Base-by-base conservation (phyloP, 495 filamentous ascomycete genomes). In the Hypoxylon lienhwacheense region DNA sequence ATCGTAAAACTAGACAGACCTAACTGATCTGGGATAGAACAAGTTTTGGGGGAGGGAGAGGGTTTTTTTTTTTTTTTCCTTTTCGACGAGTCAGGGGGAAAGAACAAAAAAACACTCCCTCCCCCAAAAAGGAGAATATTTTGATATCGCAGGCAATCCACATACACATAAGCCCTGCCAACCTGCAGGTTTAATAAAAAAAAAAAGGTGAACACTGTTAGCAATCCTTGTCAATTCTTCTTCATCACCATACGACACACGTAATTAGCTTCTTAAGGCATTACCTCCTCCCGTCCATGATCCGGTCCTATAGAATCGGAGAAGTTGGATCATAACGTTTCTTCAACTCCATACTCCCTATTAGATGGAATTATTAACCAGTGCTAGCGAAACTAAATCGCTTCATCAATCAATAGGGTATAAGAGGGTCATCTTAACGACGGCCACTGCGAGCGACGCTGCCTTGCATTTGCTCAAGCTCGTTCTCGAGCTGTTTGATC, bases 401-500 rank as follows among this genome's bases (percentile, higher is more conserved):
- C 43, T 41, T 57, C 41, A 53, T 53, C 50, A 52, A 55, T 17
- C 47, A 46, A 61, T 45, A 42, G 55, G 44, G 55, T 59, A 47
- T 51, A 56, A 37, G 37, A 28, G 15, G 32, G n/a, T 17, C n/a
- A 16, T 32, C 43, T 71, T 91, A 97, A 75, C 93, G 95, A 76
- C 93, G 90, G 60, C 93, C 95, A 79, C 90, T 97, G 74, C 93
- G 85, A 67, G 88, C 88, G 65, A 89, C 82, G 66, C 84, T 92
- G 63, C 92, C 92, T 68, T 98, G 95, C 82, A 98, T 84, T 59
- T 81, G 73, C 75, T 97, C 93, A 62, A 98, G 83, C 69, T 98
- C 93, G 64, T 78, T 75, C 78, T 98, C 95, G 68, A 98, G 82
- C 57, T 86, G 80, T 81, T 97, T 98, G 84, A 98, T 98, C 45